Evolutionary conservation across 139 green algal genomes (phyloP), one percentile per base, ranked within the genome.

Genomic region (Chlorella sp.): DNA sequence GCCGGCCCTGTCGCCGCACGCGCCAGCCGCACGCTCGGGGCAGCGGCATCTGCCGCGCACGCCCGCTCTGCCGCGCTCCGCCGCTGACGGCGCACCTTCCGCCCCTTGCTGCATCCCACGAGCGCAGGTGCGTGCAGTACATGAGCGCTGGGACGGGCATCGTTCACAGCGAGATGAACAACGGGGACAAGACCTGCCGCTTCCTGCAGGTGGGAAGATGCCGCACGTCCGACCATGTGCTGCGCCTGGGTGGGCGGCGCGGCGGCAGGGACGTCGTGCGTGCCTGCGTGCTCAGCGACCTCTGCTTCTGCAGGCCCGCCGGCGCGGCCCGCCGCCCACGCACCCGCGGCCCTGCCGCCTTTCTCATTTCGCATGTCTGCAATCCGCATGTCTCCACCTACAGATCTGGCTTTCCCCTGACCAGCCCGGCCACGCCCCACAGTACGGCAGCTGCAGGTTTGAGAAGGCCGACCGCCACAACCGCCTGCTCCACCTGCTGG

Each of bases 351-450:
- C 51, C 23, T 62, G 53, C 53, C 31, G 29, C n/a, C n/a, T 15
- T 19, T 71, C 12, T 38, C 27, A 27, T 56, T 11, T 40, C 21
- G 14, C 40, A 6, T 71, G 40, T 23, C 33, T 71, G 8, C 21
- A 15, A 17, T 55, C 25, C 29, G 7, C 35, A n/a, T 31, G 1
- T 70, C 29, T 33, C 29, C 87, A 86, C 79, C 40, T 88, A 38
- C 88, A 93, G 73, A 42, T 94, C 0, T 95, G 91, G 91, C 53
- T 95, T 31, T 93, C 67, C 19, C 91, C 91, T 17, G 91, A 96
- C 72, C 62, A 60, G 35, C 68, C 74, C 0, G 91, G 91, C 7
- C 86, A 91, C 77, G 64, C 42, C 23, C 91, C 91, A 3, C 86
- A 94, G 78, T 88, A 88, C 66, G 83, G 84, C 62, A 74, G 42